phyloP scores from a whole-genome alignment of 805 yeast species.

The Yamadazyma philogaea region DNA sequence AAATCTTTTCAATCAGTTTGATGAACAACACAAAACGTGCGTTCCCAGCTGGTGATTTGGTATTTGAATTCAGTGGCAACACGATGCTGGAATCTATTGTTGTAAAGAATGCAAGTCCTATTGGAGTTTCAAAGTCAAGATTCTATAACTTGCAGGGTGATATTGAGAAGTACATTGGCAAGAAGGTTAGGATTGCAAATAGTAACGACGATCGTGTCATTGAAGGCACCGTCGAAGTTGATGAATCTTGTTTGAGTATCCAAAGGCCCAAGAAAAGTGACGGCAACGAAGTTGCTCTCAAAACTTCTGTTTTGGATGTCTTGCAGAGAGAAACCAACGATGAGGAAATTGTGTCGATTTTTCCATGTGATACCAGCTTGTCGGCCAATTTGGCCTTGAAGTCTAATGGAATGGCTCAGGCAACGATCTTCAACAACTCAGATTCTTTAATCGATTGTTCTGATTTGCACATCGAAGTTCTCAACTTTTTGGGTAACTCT shows the following conservation, averaged over 20 bases:
- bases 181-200: conserved; percentile 20
- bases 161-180: conserved; percentile 16
- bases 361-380: not conserved
- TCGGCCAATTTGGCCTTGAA: conserved; percentile 28
- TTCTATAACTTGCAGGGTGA: conserved; percentile 25
- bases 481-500: conserved; percentile 26
- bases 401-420: conserved; percentile 29
- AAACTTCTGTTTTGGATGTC: not conserved
- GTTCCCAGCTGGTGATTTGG: conserved; percentile 28
- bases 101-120: conserved; percentile 24
- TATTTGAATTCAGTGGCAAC: conserved; percentile 24
- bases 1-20: conserved; percentile 23
- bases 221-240: conserved; percentile 9
- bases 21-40: conserved; percentile 19
- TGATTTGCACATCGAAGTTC: conserved; percentile 26
- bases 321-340: not conserved
- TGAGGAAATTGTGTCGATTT: not conserved
- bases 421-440: conserved; percentile 29
- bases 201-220: conserved; percentile 14
- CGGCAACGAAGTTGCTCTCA: not conserved
- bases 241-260: conserved; percentile 4
- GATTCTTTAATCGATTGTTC: conserved; percentile 25
- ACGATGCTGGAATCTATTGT: conserved; percentile 14
- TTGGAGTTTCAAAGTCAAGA: conserved; percentile 25
- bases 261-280: not conserved